phyloP scores from a whole-genome alignment of 2,329 filamentous ascomycete species.

The Pseudogymnoascus sp. region DNA sequence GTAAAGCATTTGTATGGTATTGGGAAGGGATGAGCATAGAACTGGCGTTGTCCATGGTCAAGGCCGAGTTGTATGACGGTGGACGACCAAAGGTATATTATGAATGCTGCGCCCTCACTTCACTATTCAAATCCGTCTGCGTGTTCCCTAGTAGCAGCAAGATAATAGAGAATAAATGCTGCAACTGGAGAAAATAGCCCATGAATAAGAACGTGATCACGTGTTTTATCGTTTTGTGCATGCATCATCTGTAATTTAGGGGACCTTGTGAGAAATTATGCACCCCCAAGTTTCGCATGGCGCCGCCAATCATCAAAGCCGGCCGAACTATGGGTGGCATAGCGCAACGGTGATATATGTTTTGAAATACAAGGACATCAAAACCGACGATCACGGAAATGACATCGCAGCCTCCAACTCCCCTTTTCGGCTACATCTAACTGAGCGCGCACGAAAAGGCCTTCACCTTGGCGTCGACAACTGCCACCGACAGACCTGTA shows the following conservation, averaged over 20 bases:
- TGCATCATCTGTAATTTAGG: not conserved
- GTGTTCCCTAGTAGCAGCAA: not conserved
- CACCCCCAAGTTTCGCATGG: not conserved
- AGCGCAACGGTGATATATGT: not conserved
- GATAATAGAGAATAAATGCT: not conserved
- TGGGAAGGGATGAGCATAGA: not conserved
- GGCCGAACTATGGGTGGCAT: not conserved
- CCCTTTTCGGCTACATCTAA: not conserved
- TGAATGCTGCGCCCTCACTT: not conserved
- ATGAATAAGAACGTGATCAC: not conserved
- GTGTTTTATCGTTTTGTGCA: not conserved
- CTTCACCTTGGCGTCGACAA: not conserved
- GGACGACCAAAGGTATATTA: not conserved
- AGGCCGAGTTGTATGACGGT: not conserved
- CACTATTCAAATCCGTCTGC: not conserved
- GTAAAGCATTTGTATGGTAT: not conserved
- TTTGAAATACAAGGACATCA: not conserved
- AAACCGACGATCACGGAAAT: constrained; percentile 4
- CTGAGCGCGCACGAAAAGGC: not conserved
- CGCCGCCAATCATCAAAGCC: constrained; percentile 1
- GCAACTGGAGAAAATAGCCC: not conserved
- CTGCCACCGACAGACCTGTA: not conserved
- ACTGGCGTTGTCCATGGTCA: not conserved
- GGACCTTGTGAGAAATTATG: not conserved
- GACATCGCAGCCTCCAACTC: constrained; percentile 1